phyloP scores from a whole-genome alignment of 768 basidiomycete genomes.

The Mycena amicta region DNA sequence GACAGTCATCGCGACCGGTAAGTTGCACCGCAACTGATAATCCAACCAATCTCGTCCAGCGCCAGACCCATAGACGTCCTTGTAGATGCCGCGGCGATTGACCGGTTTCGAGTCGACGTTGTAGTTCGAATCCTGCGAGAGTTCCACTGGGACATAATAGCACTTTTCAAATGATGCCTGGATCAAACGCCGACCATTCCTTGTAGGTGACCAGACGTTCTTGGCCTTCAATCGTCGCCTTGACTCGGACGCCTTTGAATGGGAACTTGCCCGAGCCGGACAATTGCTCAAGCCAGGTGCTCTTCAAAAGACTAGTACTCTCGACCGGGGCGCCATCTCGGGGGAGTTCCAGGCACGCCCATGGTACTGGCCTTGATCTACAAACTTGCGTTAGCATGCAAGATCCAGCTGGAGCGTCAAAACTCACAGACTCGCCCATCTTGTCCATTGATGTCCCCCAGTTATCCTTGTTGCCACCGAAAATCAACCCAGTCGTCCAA shows the following conservation, averaged over 20 bases:
- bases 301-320: slow-evolving; percentile 92
- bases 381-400: too few relatives aligned
- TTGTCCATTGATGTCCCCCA: slow-evolving; percentile 95
- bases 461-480: slow-evolving; percentile 83
- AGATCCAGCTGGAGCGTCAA: too few relatives aligned
- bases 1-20: slow-evolving; percentile 95
- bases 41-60: slow-evolving; percentile 91
- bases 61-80: slow-evolving; percentile 94
- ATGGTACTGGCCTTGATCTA: slow-evolving; percentile 89
- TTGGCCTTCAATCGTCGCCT: slow-evolving; percentile 68
- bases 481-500: slow-evolving; percentile 90
- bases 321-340: slow-evolving; percentile 96
- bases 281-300: slow-evolving; percentile 85
- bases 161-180: slow-evolving; percentile 86
- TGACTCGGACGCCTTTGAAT: slow-evolving; percentile 88
- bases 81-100: slow-evolving; percentile 94
- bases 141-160: slow-evolving; percentile 88
- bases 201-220: slow-evolving; percentile 78
- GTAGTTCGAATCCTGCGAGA: slow-evolving; percentile 70
- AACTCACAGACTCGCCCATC: too few relatives aligned
- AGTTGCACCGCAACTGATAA: slow-evolving; percentile 93
- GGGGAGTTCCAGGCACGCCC: slow-evolving; percentile 93
- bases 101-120: slow-evolving; percentile 69
- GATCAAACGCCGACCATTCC: slow-evolving; percentile 86
- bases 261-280: slow-evolving; percentile 73